A percentile compares a stretch with the other conserved stretches of the same genome.
Conservation (phyloP, 805 yeast genomes). For the Kregervanrija fluxuum region DNA sequence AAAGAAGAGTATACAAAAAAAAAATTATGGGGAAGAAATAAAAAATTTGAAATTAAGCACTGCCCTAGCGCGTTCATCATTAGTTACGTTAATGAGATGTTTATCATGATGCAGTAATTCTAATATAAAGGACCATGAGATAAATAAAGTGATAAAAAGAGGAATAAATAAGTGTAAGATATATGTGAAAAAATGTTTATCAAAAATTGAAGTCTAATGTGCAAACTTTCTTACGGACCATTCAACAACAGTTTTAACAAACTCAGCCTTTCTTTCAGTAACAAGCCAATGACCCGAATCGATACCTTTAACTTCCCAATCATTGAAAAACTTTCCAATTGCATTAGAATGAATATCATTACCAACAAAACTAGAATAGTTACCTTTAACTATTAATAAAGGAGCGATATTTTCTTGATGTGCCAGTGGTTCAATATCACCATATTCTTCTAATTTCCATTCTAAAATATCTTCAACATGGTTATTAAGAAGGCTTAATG, state of each 20-base stretch:
- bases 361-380: conserved; percentile 41
- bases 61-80: background rate
- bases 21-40: background rate
- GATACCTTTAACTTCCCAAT: conserved; percentile 58
- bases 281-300: conserved; percentile 91
- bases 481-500: conserved; percentile 57
- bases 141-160: background rate
- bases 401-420: conserved; percentile 57
- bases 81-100: background rate
- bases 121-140: background rate
- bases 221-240: conserved; percentile 25
- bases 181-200: background rate
- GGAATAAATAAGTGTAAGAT: background rate
- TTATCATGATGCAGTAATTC: background rate
- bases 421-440: conserved; percentile 14
- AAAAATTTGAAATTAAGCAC: background rate
- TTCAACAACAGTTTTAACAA: conserved; percentile 50
- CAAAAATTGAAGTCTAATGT: background rate
- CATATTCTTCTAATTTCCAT: conserved; percentile 32
- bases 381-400: conserved; percentile 68
- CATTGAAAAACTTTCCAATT: conserved; percentile 43
- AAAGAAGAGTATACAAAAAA: background rate
- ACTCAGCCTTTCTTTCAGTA: conserved; percentile 71
- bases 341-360: conserved; percentile 10
- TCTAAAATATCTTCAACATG: conserved; percentile 58